These are phyloP conservation scores for Aspergillus sp. DNA, from an alignment of 2,329 filamentous ascomycete genomes.

Conservation along the genomic window DNA sequence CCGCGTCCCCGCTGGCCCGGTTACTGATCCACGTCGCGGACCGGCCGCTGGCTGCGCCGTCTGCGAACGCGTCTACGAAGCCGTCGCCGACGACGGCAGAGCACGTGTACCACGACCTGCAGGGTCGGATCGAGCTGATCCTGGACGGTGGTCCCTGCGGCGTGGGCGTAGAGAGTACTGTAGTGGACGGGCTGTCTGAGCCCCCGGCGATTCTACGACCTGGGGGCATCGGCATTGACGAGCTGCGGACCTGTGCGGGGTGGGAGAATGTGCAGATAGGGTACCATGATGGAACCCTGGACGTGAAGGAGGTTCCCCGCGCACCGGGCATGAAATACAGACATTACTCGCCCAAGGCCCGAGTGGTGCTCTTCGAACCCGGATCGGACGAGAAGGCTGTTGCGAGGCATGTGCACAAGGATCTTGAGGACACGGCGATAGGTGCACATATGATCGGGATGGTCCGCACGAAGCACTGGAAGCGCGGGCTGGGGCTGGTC, in stretches of 20 bases:
- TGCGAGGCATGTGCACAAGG: conserved; percentile 29
- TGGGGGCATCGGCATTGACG: conserved; percentile 80
- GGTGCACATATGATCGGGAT: conserved; percentile 35
- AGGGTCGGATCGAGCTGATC: conserved; percentile 79
- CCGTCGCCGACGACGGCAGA: conserved; percentile 87
- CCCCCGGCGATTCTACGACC: conserved; percentile 82
- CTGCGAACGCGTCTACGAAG: conserved; percentile 89
- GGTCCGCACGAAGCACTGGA: conserved; percentile 39
- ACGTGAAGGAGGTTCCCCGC: conserved; percentile 64
- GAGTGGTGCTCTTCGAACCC: conserved; percentile 77
- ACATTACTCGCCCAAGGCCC: conserved; percentile 90
- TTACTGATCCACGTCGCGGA: conserved; percentile 78
- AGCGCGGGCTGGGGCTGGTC: conserved; percentile 26
- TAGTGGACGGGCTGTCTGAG: conserved; percentile 81
- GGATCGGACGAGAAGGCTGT: conserved; percentile 32
- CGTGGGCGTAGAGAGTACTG: conserved; percentile 94
- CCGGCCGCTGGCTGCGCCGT: conserved; percentile 82
- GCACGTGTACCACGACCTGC: conserved; percentile 82
- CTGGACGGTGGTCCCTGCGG: conserved; percentile 82
- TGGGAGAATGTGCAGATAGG: conserved; percentile 77
- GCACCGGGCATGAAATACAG: conserved; percentile 99
- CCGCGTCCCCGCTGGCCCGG: conserved; percentile 77
- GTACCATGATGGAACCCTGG: conserved; percentile 73
- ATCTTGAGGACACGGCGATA: conserved; percentile 30
- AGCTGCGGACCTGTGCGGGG: conserved; percentile 68